Percentiles rank a stretch among this genome's conserved stretches.
Evolutionary conservation across 306 rosid genomes (phyloP).

Genomic region (Cucurbita argyrosperma): DNA sequence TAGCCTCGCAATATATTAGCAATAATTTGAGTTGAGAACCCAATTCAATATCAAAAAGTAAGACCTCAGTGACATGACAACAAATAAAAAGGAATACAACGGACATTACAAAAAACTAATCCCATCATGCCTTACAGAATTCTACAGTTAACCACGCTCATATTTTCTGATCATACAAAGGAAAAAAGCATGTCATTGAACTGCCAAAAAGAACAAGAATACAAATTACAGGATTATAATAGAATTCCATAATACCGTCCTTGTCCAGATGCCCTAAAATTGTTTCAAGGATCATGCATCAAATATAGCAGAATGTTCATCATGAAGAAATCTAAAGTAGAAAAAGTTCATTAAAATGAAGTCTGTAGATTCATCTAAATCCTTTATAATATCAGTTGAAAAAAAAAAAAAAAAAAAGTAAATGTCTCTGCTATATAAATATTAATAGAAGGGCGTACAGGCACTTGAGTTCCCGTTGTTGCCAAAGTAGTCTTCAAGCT

Average conservation of each 20-base stretch:
- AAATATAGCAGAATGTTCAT: background rate
- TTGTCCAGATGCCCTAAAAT: background rate
- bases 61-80: background rate
- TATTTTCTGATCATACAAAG: background rate
- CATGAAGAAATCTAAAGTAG: background rate
- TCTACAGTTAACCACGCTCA: background rate
- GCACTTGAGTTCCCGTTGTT: conserved; percentile 42
- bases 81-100: background rate
- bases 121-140: background rate
- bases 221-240: background rate
- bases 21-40: background rate
- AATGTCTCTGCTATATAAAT: background rate
- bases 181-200: background rate
- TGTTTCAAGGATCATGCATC: background rate
- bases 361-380: background rate
- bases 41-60: background rate
- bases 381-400: background rate
- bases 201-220: background rate
- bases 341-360: background rate
- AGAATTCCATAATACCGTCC: background rate
- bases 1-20: background rate
- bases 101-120: background rate
- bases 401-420: background rate
- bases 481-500: conserved; percentile 45
- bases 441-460: conserved; percentile 32